Evolutionary conservation across 345 rosid species (phyloP).

Genomic region (thale cress (Arabidopsis thaliana)): TAIR10.1 NC_003074.8:6380501-6381000

Average conservation of each 20-base stretch:
- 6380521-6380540: conserved; percentile 10
- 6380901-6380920: conserved; percentile 3
- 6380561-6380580: conserved; percentile 52
- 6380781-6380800: conserved; percentile 27
- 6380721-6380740: conserved; percentile 62
- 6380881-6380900: conserved; percentile 44
- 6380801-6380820: conserved; percentile 65
- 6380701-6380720: conserved; percentile 77
- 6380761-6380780: conserved; percentile 21
- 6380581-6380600: background rate
- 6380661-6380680: conserved; percentile 74
- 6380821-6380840: conserved; percentile 58
- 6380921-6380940: background rate
- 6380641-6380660: conserved; percentile 51
- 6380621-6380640: conserved; percentile 46
- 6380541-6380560: conserved; percentile 21
- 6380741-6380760: conserved; percentile 30
- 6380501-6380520: conserved; percentile 9
- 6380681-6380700: conserved; percentile 54
- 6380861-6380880: conserved; percentile 22
- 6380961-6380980: no score
- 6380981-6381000: no score
- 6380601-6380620: conserved; percentile 37
- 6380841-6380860: conserved; percentile 36
- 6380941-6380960: background rate